Percentiles rank a stretch among this genome's conserved stretches.
phyloP scores from a whole-genome alignment of 164 flowering plant genomes.

The Malania oleifera region DNA sequence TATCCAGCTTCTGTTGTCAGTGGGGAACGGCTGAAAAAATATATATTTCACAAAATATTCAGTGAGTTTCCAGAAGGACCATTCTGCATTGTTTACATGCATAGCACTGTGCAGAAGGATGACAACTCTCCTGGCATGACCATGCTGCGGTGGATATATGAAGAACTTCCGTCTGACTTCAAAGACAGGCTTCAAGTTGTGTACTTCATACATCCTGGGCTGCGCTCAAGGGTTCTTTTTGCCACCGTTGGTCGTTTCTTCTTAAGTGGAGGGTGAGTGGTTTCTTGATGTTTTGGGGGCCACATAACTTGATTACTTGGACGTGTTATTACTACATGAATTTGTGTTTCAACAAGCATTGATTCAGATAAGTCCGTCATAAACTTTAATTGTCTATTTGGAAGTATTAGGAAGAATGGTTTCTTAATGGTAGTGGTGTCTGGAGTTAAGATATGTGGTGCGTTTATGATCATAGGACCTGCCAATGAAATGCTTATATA shows the following conservation, averaged over 20 bases:
- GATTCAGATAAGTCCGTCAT: too few species aligned
- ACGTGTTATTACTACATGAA: too few species aligned
- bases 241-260: conserved; percentile 87
- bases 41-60: conserved; percentile 57
- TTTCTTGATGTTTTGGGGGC: not conserved
- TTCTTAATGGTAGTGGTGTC: too few species aligned
- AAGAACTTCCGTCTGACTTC: conserved; percentile 59
- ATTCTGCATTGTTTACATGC: conserved; percentile 79
- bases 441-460: too few species aligned
- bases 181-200: conserved; percentile 80
- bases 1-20: conserved; percentile 70
- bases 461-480: too few species aligned
- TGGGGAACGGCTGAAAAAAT: conserved; percentile 78
- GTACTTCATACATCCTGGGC: conserved; percentile 89
- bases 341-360: too few species aligned
- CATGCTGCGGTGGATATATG: conserved; percentile 92
- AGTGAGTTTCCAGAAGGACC: conserved; percentile 78
- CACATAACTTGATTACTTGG: too few species aligned
- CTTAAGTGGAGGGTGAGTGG: conserved; percentile 84
- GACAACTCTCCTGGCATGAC: conserved; percentile 87
- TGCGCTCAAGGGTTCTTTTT: conserved; percentile 75
- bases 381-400: too few species aligned
- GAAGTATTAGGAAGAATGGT: too few species aligned
- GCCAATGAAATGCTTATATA: too few species aligned
- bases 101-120: conserved; percentile 77